These are phyloP conservation scores for Suillus spraguei DNA, from an alignment of 768 basidiomycete genomes.

Conservation along the genomic window DNA sequence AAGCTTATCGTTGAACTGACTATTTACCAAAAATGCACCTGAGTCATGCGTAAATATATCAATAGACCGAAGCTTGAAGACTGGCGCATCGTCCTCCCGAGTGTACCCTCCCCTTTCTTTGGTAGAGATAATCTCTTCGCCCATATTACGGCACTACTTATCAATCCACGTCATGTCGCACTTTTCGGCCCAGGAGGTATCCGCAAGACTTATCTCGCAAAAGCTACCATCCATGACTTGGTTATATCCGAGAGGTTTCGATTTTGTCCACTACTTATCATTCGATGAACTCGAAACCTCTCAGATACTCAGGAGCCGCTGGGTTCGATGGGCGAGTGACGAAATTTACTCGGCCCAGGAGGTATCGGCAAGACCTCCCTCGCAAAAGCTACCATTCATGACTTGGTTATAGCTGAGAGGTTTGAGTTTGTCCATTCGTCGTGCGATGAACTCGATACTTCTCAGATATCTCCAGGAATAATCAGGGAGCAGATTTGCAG, in stretches of 20 bases:
- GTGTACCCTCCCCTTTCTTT: conserved; percentile 2
- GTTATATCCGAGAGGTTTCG: conserved; percentile 1
- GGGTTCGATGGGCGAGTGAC: not conserved
- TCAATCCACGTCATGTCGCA: conserved; percentile 5
- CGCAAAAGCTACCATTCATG: conserved; percentile 1
- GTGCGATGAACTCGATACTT: too few species aligned
- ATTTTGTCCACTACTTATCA: not conserved
- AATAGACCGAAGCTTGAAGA: too few species aligned
- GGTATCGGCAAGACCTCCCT: conserved; percentile 10
- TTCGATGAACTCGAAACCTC: conserved; percentile 4
- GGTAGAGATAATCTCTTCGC: conserved; percentile 2
- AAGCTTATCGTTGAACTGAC: not conserved
- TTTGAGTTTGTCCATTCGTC: too few species aligned
- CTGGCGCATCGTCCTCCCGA: not conserved
- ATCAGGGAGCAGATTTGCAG: too few species aligned
- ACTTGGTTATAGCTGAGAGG: too few species aligned
- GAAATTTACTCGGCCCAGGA: conserved; percentile 2
- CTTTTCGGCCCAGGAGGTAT: conserved; percentile 9
- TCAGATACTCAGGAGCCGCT: not conserved
- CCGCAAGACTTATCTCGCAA: conserved; percentile 6
- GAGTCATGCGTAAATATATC: too few species aligned
- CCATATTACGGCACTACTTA: not conserved
- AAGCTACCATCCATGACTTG: conserved; percentile 6
- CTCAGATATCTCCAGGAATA: too few species aligned
- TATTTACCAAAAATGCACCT: not conserved